Conservation (phyloP, 2,329 filamentous ascomycete genomes). For the Aspergillus tanneri region DNA sequence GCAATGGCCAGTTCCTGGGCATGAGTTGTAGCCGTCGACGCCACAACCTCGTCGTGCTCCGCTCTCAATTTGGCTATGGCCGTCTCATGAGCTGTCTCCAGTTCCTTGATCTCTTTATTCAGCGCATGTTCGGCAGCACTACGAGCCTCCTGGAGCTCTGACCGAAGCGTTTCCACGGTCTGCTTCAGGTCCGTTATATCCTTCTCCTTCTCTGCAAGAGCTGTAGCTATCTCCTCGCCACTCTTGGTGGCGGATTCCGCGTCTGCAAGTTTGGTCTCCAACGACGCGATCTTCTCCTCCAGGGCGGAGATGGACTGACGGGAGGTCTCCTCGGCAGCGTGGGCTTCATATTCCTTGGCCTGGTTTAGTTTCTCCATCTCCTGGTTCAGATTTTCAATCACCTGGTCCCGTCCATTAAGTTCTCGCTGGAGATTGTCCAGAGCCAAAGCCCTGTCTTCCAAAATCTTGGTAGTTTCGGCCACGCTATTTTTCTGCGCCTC, state of each 20-base stretch:
- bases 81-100: slow-evolving; percentile 30
- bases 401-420: slow-evolving; percentile 37
- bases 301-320: slow-evolving; percentile 30
- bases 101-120: slow-evolving; percentile 27
- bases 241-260: slow-evolving; percentile 30
- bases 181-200: slow-evolving; percentile 36
- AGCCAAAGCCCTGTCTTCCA: slow-evolving; percentile 34
- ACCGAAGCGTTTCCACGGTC: slow-evolving; percentile 33
- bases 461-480: slow-evolving; percentile 28
- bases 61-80: slow-evolving; percentile 26
- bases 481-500: slow-evolving; percentile 30
- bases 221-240: slow-evolving; percentile 25
- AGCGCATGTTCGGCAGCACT: slow-evolving; percentile 23
- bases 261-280: slow-evolving; percentile 37
- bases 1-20: slow-evolving; percentile 35
- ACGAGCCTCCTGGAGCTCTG: slow-evolving; percentile 33
- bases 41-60: slow-evolving; percentile 21
- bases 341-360: slow-evolving; percentile 38
- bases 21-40: slow-evolving; percentile 29
- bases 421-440: slow-evolving; percentile 34
- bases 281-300: slow-evolving; percentile 36
- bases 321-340: slow-evolving; percentile 35
- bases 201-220: slow-evolving; percentile 38
- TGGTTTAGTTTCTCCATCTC: slow-evolving; percentile 38
- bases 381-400: slow-evolving; percentile 40